Percentiles rank a stretch among this genome's conserved stretches.
Evolutionary conservation across 2,329 filamentous ascomycete species (phyloP).

Genomic region (Diaporthe eres): DNA sequence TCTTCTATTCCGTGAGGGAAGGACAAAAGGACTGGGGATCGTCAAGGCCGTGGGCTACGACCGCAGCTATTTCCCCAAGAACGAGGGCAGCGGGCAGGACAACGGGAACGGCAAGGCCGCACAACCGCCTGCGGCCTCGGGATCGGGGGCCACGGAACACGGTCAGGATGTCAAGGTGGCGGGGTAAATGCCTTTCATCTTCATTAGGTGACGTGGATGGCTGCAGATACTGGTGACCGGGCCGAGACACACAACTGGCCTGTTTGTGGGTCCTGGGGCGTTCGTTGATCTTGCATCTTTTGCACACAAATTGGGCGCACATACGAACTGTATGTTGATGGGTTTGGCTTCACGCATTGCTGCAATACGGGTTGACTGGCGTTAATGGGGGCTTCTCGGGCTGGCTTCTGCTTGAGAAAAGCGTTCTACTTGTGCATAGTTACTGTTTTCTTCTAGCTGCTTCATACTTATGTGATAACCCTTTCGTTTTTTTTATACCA

Average conservation of each 20-base stretch:
- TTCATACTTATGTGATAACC: not conserved
- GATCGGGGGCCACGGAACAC: not conserved
- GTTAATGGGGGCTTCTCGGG: not conserved
- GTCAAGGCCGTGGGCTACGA: slow-evolving; percentile 95
- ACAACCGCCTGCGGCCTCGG: not conserved
- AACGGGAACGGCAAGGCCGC: slow-evolving; percentile 9
- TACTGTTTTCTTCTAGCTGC: not conserved
- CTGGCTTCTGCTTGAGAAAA: slow-evolving; percentile 4
- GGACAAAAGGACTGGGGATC: slow-evolving; percentile 95
- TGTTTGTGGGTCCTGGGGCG: too few species aligned
- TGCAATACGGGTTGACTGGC: not conserved
- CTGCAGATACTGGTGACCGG: not conserved
- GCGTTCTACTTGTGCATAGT: not conserved
- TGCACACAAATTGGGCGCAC: slow-evolving; percentile 1
- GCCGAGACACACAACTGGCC: too few species aligned
- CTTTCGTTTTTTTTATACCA: not conserved
- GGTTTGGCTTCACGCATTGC: not conserved
- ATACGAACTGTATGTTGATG: not conserved
- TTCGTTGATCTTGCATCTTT: not conserved
- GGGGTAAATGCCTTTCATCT: not conserved
- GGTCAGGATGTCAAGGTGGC: slow-evolving; percentile 13
- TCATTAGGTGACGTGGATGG: too few species aligned
- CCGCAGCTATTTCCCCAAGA: slow-evolving; percentile 55
- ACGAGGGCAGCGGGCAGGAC: not conserved
- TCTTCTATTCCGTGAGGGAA: slow-evolving; percentile 91